These are phyloP conservation scores for Serpula lacrymans DNA, from an alignment of 768 basidiomycete genomes.

Conservation along the genomic window DNA sequence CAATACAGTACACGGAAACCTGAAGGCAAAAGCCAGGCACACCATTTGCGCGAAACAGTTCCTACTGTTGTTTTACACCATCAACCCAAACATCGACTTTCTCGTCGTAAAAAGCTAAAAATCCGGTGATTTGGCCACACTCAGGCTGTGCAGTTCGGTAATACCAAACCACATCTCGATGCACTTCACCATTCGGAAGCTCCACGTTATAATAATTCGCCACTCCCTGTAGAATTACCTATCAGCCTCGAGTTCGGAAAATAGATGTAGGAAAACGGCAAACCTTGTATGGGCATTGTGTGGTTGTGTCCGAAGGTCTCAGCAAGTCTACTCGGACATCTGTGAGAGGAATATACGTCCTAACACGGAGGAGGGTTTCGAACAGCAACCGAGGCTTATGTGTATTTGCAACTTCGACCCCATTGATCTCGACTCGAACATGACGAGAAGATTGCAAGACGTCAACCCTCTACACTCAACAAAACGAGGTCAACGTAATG, in stretches of 20 bases:
- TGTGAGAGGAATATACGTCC: constrained; percentile 60
- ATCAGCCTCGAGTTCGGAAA: background rate
- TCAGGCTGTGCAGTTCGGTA: constrained; percentile 54
- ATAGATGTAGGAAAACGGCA: constrained; percentile 1
- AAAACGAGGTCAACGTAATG: background rate
- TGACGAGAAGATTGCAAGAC: constrained; percentile 58
- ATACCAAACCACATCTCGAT: constrained; percentile 60
- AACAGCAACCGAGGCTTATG: constrained; percentile 50
- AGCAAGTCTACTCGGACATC: constrained; percentile 53
- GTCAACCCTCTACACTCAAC: constrained; percentile 60
- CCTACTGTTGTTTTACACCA: constrained; percentile 45
- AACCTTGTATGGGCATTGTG: constrained; percentile 66
- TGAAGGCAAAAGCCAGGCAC: no score
- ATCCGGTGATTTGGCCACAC: constrained; percentile 46
- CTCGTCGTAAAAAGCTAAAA: constrained; percentile 62
- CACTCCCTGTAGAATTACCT: constrained; percentile 40
- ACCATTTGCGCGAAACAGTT: no score
- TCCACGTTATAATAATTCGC: constrained; percentile 56
- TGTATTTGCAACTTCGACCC: constrained; percentile 62
- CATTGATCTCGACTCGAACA: constrained; percentile 55
- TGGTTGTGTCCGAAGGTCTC: constrained; percentile 41
- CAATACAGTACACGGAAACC: background rate
- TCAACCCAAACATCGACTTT: constrained; percentile 66
- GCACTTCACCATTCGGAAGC: constrained; percentile 39
- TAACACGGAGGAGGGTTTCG: constrained; percentile 53